Evolutionary conservation across 2,329 filamentous ascomycete genomes (phyloP), one percentile per base, ranked within the genome.

Genomic region (Sporothrix dimorphospora): DNA sequence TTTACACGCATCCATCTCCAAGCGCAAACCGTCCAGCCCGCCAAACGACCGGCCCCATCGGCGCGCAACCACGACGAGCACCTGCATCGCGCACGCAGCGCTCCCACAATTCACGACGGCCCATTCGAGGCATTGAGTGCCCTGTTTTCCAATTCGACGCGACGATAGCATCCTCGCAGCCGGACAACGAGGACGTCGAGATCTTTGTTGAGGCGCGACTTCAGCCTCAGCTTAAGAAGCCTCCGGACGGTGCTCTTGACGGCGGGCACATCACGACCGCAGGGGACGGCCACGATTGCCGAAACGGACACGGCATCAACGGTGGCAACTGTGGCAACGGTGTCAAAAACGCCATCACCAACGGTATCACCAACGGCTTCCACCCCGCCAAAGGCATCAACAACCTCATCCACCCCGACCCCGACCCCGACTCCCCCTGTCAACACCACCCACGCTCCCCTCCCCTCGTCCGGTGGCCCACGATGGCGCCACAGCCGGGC

Each of bases 401-500:
- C 59, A 27, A 27, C 5, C 47, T 49, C 47, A 8, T n/a, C 19
- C 16, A 8, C 45, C 4, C 19, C 59, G 34, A 42, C 34, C 16
- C 19, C 30, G 12, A 5, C 38, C 21, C 34, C 34, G 21, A 27
- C 63, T 51, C 45, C 24, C 1, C 57, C 5, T 34, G 4, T 5
- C 9, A 34, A 27, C 53, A 27, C 53, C 19, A 11, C n/a, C 8
- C 45, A 19, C 11, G n/a, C 14, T 9, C 19, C 19, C 8, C 9
- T 27, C 40, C n/a, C 45, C 24, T 34, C 30, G 21, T 61, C 59
- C 59, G 59, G 59, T 21, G n/a, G 59, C 59, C 59, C 57, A 77
- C 74, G 65, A 81, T 81, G 80, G 80, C 79, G 38, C 79, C 80
- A 19, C 76, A 78, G 57, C 70, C 77, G 69, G 75, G 80, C 74